A percentile compares a stretch with the other conserved stretches of the same genome.
phyloP scores from a whole-genome alignment of 179 eudicot species.

The Pouteria campechiana region DNA sequence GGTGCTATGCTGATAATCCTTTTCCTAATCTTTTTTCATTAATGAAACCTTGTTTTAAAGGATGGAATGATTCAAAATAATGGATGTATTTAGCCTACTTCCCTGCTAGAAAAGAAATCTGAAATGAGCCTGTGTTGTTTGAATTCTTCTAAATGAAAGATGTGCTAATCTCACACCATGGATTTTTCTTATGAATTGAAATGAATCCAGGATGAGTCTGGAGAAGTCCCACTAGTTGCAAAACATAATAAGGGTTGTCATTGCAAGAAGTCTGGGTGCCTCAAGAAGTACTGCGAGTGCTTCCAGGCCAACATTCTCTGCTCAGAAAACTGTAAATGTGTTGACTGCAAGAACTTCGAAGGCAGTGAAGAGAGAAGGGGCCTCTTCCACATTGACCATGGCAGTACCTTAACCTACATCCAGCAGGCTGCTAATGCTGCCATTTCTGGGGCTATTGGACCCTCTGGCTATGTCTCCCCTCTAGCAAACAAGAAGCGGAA shows the following conservation, averaged over 20 bases:
- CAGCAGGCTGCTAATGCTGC: conserved; percentile 1
- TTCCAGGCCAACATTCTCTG: conserved; percentile 6
- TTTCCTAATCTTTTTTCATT: no score
- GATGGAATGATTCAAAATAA: no score
- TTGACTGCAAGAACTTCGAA: conserved; percentile 8
- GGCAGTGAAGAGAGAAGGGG: not conserved
- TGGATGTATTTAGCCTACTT: no score
- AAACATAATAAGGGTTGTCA: conserved; percentile 6
- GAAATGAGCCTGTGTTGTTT: no score
- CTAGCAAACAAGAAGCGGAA: conserved; percentile 1
- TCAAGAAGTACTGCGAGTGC: conserved; percentile 12
- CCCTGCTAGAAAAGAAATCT: no score
- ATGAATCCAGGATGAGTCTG: not conserved
- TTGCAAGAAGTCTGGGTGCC: conserved; percentile 13
- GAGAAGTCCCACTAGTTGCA: not conserved
- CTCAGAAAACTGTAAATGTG: conserved; percentile 11
- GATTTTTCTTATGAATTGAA: no score
- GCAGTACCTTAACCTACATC: not conserved
- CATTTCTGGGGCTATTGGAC: not conserved
- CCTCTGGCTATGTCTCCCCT: not conserved
- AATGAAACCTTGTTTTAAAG: no score
- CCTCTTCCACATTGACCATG: not conserved
- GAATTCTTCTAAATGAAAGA: no score
- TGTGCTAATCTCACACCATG: no score
- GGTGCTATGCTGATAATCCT: no score